Conservation (phyloP, 2,329 filamentous ascomycete species). For the Pseudocercospora macadamiae region DNA sequence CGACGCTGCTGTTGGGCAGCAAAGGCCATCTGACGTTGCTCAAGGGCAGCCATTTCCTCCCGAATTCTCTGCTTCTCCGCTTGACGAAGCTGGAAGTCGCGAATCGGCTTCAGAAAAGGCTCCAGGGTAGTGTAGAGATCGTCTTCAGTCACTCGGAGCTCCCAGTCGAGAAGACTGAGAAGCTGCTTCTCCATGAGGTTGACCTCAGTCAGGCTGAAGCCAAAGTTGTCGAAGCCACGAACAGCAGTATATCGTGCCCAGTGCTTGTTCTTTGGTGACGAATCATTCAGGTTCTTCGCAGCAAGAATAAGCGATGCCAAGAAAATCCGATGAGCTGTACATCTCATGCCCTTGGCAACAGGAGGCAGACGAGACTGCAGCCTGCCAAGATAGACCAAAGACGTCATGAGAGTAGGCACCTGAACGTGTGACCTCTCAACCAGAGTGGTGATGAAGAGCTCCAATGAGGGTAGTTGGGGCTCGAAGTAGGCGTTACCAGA, state of each 20-base stretch:
- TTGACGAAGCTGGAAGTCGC: slow-evolving; percentile 58
- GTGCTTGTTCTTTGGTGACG: slow-evolving; percentile 99
- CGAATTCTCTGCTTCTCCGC: slow-evolving; percentile 55
- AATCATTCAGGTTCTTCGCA: slow-evolving; percentile 98
- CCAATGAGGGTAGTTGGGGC: slow-evolving; percentile 70
- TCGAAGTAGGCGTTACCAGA: slow-evolving; percentile 53
- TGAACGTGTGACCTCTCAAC: slow-evolving; percentile 94
- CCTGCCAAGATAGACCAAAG: slow-evolving; percentile 87
- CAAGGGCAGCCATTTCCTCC: slow-evolving; percentile 41
- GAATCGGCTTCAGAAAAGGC: slow-evolving; percentile 83
- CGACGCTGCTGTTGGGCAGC: slow-evolving; percentile 43
- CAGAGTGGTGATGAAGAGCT: slow-evolving; percentile 88
- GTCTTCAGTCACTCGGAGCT: slow-evolving; percentile 79
- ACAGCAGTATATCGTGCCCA: slow-evolving; percentile 93
- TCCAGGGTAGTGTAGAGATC: slow-evolving; percentile 89
- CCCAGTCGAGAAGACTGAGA: slow-evolving; percentile 92
- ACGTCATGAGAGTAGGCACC: slow-evolving; percentile 95
- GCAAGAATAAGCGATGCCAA: slow-evolving; percentile 81
- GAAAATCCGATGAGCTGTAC: slow-evolving; percentile 97
- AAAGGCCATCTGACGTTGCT: slow-evolving; percentile 40
- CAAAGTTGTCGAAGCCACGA: slow-evolving; percentile 72
- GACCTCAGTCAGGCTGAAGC: slow-evolving; percentile 92
- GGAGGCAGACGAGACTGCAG: slow-evolving; percentile 84
- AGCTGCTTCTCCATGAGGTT: slow-evolving; percentile 99
- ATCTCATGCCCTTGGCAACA: slow-evolving; percentile 92